phyloP scores from a whole-genome alignment of 108 stramenopile genomes.

The Cyclotella baltica region DNA sequence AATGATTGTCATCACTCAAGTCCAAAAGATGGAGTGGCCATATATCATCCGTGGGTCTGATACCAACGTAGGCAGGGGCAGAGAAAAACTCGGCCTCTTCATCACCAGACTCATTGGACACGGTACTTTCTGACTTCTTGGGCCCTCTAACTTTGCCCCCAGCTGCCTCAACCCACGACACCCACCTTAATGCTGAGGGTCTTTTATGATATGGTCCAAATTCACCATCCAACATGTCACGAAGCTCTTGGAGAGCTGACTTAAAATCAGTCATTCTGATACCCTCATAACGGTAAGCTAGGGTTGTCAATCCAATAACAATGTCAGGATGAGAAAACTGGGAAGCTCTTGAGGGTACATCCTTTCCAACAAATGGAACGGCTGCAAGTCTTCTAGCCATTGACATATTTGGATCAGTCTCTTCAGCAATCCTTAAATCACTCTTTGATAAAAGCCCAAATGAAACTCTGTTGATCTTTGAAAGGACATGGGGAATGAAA shows the following conservation, averaged over 20 bases:
- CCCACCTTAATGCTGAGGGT: conserved; percentile 90
- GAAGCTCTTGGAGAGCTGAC: conserved; percentile 83
- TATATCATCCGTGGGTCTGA: conserved; percentile 91
- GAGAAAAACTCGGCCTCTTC: conserved; percentile 57
- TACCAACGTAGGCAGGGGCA: conserved; percentile 52
- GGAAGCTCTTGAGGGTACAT: conserved; percentile 96
- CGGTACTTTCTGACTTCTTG: conserved; percentile 71
- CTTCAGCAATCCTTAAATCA: conserved; percentile 76
- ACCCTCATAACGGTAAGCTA: conserved; percentile 98
- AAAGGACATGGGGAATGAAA: conserved; percentile 92
- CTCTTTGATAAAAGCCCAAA: conserved; percentile 90
- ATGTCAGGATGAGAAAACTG: conserved; percentile 99
- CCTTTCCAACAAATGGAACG: conserved; percentile 98
- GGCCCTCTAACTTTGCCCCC: conserved; percentile 96
- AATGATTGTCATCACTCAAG: conserved; percentile 94
- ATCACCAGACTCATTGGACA: conserved; percentile 37
- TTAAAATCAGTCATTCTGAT: conserved; percentile 92
- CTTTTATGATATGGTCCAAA: conserved; percentile 96
- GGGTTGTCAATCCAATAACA: conserved; percentile 96
- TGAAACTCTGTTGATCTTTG: conserved; percentile 98
- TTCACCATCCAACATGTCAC: conserved; percentile 94
- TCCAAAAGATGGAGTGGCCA: conserved; percentile 99
- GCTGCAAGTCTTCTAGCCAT: conserved; percentile 93
- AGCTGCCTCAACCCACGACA: conserved; percentile 93
- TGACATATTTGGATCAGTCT: conserved; percentile 89